Conservation (phyloP, 305 asterid species). For the Fraxinus angustifolia region DNA sequence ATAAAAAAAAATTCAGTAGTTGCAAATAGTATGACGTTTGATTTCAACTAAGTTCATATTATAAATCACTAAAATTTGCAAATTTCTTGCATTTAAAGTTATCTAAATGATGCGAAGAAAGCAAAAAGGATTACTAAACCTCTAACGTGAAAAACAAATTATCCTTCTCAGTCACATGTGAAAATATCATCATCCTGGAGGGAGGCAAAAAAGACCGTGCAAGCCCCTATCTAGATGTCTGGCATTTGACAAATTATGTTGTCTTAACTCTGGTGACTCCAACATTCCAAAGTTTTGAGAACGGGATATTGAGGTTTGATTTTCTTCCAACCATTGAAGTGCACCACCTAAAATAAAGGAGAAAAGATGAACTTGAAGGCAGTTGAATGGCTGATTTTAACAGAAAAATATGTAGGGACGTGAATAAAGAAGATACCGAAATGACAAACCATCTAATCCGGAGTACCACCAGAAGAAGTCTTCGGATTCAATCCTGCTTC, state of each 20-base stretch:
- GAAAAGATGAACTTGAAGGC: slow-evolving; percentile 8
- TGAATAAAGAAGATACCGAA: slow-evolving; percentile 40
- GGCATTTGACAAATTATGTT: slow-evolving; percentile 88
- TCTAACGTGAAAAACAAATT: slow-evolving; percentile 58
- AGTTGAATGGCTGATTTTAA: not conserved
- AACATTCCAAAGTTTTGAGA: slow-evolving; percentile 65
- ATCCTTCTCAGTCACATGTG: slow-evolving; percentile 43
- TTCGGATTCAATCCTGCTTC: slow-evolving; percentile 87
- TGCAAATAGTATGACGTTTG: not conserved
- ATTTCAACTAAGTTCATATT: not conserved
- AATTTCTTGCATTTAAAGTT: slow-evolving; percentile 7
- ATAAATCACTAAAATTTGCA: not conserved
- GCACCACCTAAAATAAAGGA: slow-evolving; percentile 65
- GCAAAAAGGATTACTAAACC: slow-evolving; percentile 34
- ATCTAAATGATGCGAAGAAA: not conserved
- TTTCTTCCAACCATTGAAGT: slow-evolving; percentile 95
- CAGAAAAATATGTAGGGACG: not conserved
- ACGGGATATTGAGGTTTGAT: slow-evolving; percentile 62
- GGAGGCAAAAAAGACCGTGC: slow-evolving; percentile 83
- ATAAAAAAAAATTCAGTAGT: not conserved
- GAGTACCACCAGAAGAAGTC: slow-evolving; percentile 92
- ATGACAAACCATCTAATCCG: slow-evolving; percentile 83
- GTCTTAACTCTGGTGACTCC: slow-evolving; percentile 86
- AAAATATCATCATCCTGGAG: slow-evolving; percentile 39
- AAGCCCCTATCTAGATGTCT: slow-evolving; percentile 94